A percentile compares a stretch with the other conserved stretches of the same genome.
Conservation (phyloP, 2,329 filamentous ascomycete species). For the Mariannaea elegans region DNA sequence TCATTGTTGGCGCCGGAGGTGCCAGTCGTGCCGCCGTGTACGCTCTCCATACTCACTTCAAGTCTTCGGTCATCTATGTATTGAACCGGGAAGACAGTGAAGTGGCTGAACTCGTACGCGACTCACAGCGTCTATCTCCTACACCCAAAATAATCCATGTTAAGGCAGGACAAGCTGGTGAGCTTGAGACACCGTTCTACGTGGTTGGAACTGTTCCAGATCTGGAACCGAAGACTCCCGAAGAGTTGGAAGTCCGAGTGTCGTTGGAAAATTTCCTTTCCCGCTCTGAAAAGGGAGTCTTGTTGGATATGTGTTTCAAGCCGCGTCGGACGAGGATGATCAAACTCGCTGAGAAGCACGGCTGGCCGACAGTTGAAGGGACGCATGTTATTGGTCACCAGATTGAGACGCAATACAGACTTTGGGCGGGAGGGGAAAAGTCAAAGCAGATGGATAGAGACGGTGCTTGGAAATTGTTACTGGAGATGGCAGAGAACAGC, state of each 20-base stretch:
- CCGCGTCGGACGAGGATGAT: slow-evolving; percentile 48
- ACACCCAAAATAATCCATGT: slow-evolving; percentile 43
- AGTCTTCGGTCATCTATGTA: slow-evolving; percentile 45
- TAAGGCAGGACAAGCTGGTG: slow-evolving; percentile 37
- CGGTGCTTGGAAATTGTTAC: slow-evolving; percentile 19
- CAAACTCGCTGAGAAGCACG: slow-evolving; percentile 42
- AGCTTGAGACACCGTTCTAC: slow-evolving; percentile 42
- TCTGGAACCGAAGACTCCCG: slow-evolving; percentile 41
- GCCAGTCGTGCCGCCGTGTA: slow-evolving; percentile 52
- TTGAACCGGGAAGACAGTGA: slow-evolving; percentile 45
- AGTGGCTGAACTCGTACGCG: slow-evolving; percentile 35
- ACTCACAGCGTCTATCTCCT: slow-evolving; percentile 31
- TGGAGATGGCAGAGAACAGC: slow-evolving; percentile 21
- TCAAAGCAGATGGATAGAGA: slow-evolving; percentile 24
- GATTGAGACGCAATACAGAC: slow-evolving; percentile 49
- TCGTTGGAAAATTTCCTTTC: slow-evolving; percentile 43
- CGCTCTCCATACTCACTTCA: slow-evolving; percentile 41
- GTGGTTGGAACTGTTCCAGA: slow-evolving; percentile 51
- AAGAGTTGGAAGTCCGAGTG: slow-evolving; percentile 39
- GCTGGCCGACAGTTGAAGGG: slow-evolving; percentile 51
- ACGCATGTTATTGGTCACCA: slow-evolving; percentile 53
- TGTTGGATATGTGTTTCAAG: slow-evolving; percentile 55
- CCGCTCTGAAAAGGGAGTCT: slow-evolving; percentile 40
- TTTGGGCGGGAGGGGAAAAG: slow-evolving; percentile 40
- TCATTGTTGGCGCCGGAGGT: slow-evolving; percentile 54